Evolutionary conservation across 139 green algal species (phyloP).

Genomic region (Chlorella sp.): DNA sequence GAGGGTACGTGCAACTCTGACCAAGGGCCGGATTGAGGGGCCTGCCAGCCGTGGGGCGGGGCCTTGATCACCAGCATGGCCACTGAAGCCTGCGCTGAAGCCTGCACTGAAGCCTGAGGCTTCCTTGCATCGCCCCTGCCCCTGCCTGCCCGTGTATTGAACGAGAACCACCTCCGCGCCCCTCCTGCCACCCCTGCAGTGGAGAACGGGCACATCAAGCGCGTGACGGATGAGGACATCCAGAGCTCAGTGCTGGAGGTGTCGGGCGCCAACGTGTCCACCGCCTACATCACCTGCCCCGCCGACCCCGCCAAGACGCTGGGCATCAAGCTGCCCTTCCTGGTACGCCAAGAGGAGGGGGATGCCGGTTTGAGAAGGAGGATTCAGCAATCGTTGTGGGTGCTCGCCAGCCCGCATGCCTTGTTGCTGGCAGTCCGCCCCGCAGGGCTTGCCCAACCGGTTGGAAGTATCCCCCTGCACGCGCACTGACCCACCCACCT

Average conservation of each 20-base stretch:
- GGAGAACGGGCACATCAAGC: slow-evolving; percentile 95
- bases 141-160: background rate
- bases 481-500: too few species aligned
- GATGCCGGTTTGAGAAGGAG: too few species aligned
- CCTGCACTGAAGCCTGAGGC: background rate
- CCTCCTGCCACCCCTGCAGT: slow-evolving; percentile 66
- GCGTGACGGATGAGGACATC: slow-evolving; percentile 97
- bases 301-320: slow-evolving; percentile 89
- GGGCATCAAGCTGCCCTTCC: slow-evolving; percentile 98
- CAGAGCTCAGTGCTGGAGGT: slow-evolving; percentile 96
- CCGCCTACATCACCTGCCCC: slow-evolving; percentile 93
- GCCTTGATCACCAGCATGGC: background rate
- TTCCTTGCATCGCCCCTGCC: background rate
- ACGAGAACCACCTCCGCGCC: background rate
- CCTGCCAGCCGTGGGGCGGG: background rate
- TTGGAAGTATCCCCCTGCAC: too few species aligned
- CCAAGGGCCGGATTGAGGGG: background rate
- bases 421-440: too few species aligned
- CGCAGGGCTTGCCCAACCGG: too few species aligned
- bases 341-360: slow-evolving; percentile 46
- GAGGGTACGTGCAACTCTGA: slow-evolving; percentile 63
- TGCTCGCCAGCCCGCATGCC: too few species aligned
- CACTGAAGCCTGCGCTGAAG: too few species aligned
- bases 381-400: too few species aligned
- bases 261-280: slow-evolving; percentile 89